phyloP scores from a whole-genome alignment of 1,284 basidiomycete species.

The Moesziomyces sp. region DNA sequence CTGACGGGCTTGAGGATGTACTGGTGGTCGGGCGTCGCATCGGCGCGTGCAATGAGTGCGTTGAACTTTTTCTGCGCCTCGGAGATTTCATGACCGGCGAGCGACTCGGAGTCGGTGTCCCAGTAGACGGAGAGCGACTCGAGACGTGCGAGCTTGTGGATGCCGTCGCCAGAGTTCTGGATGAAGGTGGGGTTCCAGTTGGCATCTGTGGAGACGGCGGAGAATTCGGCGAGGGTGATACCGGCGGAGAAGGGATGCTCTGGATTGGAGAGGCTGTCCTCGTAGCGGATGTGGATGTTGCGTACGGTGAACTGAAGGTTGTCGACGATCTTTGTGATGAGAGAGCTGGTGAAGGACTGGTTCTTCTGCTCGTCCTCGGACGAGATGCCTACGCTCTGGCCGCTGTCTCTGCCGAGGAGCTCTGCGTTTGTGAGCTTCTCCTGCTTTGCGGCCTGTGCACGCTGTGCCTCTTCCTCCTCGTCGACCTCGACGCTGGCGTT shows the following conservation, averaged over 20 bases:
- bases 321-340: constrained; percentile 92
- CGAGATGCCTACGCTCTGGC: constrained; percentile 39
- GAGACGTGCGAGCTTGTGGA: constrained; percentile 92
- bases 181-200: constrained; percentile 95
- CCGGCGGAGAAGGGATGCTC: constrained; percentile 97
- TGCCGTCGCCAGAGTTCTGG: constrained; percentile 84
- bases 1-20: constrained; percentile 96
- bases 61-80: constrained; percentile 84
- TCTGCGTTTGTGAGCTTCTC: constrained; percentile 91
- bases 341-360: constrained; percentile 82
- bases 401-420: constrained; percentile 71
- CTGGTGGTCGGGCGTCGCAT: constrained; percentile 75
- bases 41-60: constrained; percentile 72
- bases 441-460: constrained; percentile 85
- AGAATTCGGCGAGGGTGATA: constrained; percentile 89
- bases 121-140: constrained; percentile 93
- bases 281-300: constrained; percentile 79
- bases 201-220: constrained; percentile 90
- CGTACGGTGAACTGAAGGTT: constrained; percentile 92
- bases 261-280: constrained; percentile 92
- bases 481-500: constrained; percentile 77
- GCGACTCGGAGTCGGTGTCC: constrained; percentile 87
- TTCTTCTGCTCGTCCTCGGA: constrained; percentile 78
- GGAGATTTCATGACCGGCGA: constrained; percentile 75
- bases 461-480: constrained; percentile 83